Conservation (phyloP, 208 protist species). For the Leishmania turanica region DNA sequence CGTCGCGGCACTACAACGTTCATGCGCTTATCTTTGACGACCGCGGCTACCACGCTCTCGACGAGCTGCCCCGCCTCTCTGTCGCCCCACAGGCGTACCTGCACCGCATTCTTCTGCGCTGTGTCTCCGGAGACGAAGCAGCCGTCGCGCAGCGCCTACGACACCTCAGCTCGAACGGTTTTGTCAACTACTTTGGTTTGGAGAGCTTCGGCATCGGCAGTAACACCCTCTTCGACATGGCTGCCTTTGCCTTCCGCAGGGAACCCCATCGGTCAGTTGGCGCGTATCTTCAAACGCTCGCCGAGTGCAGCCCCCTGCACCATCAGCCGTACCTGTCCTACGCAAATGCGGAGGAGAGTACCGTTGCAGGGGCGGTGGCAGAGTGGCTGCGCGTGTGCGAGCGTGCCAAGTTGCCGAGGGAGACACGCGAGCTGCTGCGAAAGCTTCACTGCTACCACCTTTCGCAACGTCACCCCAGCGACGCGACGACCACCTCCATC, state of each 20-base stretch:
- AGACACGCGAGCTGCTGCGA: constrained; percentile 31
- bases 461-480: not conserved
- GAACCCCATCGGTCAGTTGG: constrained; percentile 48
- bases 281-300: constrained; percentile 58
- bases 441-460: constrained; percentile 40
- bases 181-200: constrained; percentile 88
- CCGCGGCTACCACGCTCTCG: constrained; percentile 37
- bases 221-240: constrained; percentile 68
- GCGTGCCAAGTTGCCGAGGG: constrained; percentile 31
- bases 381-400: constrained; percentile 51
- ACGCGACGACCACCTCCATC: constrained; percentile 8
- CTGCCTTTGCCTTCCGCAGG: constrained; percentile 37
- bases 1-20: constrained; percentile 77
- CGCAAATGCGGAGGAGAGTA: constrained; percentile 60
- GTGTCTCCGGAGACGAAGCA: constrained; percentile 45
- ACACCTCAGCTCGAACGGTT: constrained; percentile 41
- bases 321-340: constrained; percentile 62
- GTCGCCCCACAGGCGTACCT: constrained; percentile 37
- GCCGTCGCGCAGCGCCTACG: constrained; percentile 31
- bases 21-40: constrained; percentile 82
- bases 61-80: constrained; percentile 17
- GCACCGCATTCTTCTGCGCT: constrained; percentile 73
- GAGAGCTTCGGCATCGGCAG: constrained; percentile 63
- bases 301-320: constrained; percentile 69
- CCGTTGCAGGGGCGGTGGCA: constrained; percentile 37